Percentiles rank a stretch among this genome's conserved stretches.
Evolutionary conservation across 345 rosid species (phyloP).

Genomic region (Eucalyptus cladocalyx): DNA sequence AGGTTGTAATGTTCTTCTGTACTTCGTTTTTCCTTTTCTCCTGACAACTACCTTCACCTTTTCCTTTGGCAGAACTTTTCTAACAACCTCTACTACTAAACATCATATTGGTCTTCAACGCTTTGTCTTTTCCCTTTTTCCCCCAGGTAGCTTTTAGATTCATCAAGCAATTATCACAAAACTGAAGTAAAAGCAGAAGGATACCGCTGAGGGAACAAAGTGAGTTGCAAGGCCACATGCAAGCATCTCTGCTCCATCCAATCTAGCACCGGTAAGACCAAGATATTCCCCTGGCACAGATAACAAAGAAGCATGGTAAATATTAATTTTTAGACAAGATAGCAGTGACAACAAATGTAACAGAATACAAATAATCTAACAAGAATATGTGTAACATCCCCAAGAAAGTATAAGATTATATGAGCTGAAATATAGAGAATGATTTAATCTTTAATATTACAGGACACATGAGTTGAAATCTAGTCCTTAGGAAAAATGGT

Average conservation of each 20-base stretch:
- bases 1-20: neutral
- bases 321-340: neutral
- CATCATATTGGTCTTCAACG: neutral
- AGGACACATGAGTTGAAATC: neutral
- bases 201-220: conserved; percentile 59
- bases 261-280: conserved; percentile 69
- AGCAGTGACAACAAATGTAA: neutral
- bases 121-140: neutral
- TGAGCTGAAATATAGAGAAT: neutral
- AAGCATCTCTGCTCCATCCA: conserved; percentile 86
- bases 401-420: neutral
- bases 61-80: neutral
- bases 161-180: neutral
- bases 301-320: neutral
- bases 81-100: neutral
- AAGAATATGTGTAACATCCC: neutral
- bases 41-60: neutral
- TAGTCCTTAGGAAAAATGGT: neutral
- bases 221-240: conserved; percentile 91
- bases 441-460: neutral
- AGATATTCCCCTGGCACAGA: conserved; percentile 53
- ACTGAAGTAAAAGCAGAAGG: neutral
- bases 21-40: neutral
- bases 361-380: neutral
- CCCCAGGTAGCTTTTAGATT: neutral